phyloP scores from a whole-genome alignment of 148 eudicot species.

The Fagopyrum homotropicum region DNA sequence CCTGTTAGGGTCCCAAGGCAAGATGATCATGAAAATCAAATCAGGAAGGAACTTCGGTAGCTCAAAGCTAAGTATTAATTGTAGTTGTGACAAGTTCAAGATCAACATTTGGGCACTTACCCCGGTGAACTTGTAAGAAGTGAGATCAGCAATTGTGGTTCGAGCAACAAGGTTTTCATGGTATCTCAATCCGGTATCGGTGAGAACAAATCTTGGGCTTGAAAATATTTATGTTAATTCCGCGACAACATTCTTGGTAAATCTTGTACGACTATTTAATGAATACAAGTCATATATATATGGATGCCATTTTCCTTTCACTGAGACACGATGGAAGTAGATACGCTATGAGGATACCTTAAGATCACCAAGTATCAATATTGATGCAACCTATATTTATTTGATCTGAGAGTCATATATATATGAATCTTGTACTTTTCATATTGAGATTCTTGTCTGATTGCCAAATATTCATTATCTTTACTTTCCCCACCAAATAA shows the following conservation, averaged over 20 bases:
- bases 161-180: slow-evolving; percentile 27
- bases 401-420: background rate
- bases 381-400: background rate
- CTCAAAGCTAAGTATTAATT: slow-evolving; percentile 46
- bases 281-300: background rate
- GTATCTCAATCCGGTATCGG: slow-evolving; percentile 19
- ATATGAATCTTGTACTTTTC: background rate
- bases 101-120: slow-evolving; percentile 23
- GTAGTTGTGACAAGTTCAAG: slow-evolving; percentile 39
- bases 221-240: background rate
- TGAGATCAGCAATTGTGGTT: slow-evolving; percentile 12
- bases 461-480: background rate
- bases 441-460: background rate
- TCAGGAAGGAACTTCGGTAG: slow-evolving; percentile 41
- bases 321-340: background rate
- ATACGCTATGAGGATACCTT: background rate
- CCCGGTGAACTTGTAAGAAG: slow-evolving; percentile 12
- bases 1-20: slow-evolving; percentile 20
- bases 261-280: background rate
- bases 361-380: background rate
- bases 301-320: slow-evolving; percentile 2
- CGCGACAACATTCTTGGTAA: background rate
- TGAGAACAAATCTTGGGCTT: slow-evolving; percentile 13
- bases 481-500: slow-evolving; percentile 44
- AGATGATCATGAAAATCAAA: slow-evolving; percentile 31